Evolutionary conservation across 2,329 filamentous ascomycete species (phyloP), one percentile per base, ranked within the genome.

Genomic region (Ascochyta fabae): DNA sequence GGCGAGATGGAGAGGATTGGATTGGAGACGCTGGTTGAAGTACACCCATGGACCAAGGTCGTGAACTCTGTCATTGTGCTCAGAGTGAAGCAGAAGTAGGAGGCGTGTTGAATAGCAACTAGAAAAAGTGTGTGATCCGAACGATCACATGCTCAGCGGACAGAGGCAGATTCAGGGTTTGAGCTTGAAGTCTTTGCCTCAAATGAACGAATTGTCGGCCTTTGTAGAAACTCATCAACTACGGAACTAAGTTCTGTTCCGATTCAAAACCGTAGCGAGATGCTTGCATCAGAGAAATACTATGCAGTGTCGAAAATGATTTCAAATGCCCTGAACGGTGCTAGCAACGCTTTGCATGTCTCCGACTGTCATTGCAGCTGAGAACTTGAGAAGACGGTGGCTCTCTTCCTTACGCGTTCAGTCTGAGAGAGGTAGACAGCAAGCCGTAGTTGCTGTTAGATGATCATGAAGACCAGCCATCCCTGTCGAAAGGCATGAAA

Each of bases 11-110:
- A 70, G 34, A 51, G 46, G 8, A 51, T 60, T 3, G 67, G 72
- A 1, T 61, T 81, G 16, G 77, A 82, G 45, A 65, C 79, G 0
- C 70, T 79, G 22, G 65, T 77, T 0, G 77, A 78, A 6, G 73
- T 82, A 34, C 80, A 83, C 64, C 82, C 82, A 1, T 80, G 79
- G 63, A 78, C 76, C 1, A 69, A 78, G 43, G 77, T 83, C 2
- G 79, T 84, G 3, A 84, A 84, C 58, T 82, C 79, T 6, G 76
- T 82, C 2, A 72, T 82, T 42, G 69, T 83, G 26, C 41, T 74
- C 33, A 64, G 63, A 45, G 72, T 53, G 6, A 66, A 57, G 39
- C 38, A 53, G 41, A 38, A 39, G 33, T 54, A 16, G 38, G 19
- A 19, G 5, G 1, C 6, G 22, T 8, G n/a, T 7, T 29, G 24